These are phyloP conservation scores for Corrigiola litoralis DNA, from an alignment of 179 eudicot species.

Conservation along the genomic window DNA sequence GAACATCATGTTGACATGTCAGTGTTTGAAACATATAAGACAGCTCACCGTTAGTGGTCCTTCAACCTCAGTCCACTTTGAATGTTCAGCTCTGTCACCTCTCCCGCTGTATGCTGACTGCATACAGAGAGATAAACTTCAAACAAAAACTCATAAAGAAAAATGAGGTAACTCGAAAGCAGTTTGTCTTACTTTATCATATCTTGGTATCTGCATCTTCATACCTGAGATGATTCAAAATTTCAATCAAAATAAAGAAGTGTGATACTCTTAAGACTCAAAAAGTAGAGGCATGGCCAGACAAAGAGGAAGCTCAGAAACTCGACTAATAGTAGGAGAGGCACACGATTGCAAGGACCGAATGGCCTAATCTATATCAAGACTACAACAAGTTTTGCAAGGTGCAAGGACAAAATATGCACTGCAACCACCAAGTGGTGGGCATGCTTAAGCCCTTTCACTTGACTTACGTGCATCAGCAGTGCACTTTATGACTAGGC, in stretches of 20 bases:
- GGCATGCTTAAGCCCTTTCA: background rate
- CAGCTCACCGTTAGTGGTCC: conserved; percentile 79
- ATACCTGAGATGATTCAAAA: conserved; percentile 43
- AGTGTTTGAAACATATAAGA: conserved; percentile 4
- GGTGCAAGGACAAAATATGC: background rate
- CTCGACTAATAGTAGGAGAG: background rate
- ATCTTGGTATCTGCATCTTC: conserved; percentile 92
- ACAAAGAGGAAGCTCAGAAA: background rate
- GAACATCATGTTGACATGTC: background rate
- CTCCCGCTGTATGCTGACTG: conserved; percentile 91
- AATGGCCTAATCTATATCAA: background rate
- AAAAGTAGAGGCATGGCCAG: background rate
- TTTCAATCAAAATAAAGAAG: conserved; percentile 6
- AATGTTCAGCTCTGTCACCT: conserved; percentile 87
- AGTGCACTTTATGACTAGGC: background rate
- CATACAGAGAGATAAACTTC: conserved; percentile 26
- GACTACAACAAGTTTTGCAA: background rate
- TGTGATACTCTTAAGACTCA: conserved; percentile 6
- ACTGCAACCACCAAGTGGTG: conserved; percentile 1
- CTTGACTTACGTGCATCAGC: background rate
- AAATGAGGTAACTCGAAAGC: conserved; percentile 12
- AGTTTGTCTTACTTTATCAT: conserved; percentile 66
- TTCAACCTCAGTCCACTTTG: conserved; percentile 92
- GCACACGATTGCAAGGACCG: background rate
- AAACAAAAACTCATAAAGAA: conserved; percentile 14